These are phyloP conservation scores for Dryas octopetala DNA, from an alignment of 306 rosid genomes.

Conservation along the genomic window DNA sequence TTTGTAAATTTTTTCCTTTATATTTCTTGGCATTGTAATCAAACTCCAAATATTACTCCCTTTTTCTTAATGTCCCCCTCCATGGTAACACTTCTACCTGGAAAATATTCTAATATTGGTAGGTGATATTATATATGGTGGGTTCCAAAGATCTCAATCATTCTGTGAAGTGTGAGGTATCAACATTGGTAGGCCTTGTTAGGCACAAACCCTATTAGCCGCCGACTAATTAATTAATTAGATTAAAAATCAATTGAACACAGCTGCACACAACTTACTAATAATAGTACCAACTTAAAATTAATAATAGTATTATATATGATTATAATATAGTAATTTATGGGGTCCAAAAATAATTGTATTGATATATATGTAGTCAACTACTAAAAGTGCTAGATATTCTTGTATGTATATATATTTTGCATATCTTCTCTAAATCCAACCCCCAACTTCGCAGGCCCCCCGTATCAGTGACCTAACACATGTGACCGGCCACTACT, in stretches of 20 bases:
- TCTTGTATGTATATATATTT: not conserved
- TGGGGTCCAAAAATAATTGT: not conserved
- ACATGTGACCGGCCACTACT: not conserved
- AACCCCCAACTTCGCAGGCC: conserved; percentile 1
- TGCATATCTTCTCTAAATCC: not conserved
- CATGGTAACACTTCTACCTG: conserved; percentile 2
- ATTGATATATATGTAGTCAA: not conserved
- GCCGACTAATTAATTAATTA: not conserved
- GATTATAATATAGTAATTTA: not conserved
- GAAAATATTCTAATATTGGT: not conserved
- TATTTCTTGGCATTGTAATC: not conserved
- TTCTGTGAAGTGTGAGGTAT: not conserved
- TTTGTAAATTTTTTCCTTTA: too few relatives aligned
- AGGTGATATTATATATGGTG: not conserved
- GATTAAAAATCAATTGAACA: not conserved
- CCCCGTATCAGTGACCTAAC: not conserved
- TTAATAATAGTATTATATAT: not conserved
- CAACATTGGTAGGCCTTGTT: conserved; percentile 12
- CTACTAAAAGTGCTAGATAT: not conserved
- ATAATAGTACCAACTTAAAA: not conserved
- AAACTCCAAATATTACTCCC: not conserved
- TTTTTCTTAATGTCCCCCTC: conserved; percentile 5
- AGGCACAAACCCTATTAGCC: not conserved
- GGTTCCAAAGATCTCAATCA: conserved; percentile 6
- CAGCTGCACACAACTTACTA: not conserved